Percentiles rank a stretch among this genome's conserved stretches.
These are phyloP conservation scores for Pichia sp. DNA, from an alignment of 1,139 yeast species.

Conservation along the genomic window DNA sequence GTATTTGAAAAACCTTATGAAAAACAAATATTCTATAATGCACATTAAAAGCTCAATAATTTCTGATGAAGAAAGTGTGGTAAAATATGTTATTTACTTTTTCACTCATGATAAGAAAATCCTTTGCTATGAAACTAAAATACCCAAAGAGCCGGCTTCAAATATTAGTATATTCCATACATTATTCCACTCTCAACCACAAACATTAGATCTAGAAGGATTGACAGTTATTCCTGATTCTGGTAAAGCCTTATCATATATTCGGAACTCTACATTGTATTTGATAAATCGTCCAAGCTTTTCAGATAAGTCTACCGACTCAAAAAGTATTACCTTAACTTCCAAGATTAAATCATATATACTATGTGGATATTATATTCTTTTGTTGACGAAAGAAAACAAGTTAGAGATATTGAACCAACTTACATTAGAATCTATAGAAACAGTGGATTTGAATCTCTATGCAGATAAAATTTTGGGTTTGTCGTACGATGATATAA, in stretches of 20 bases:
- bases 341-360: background rate
- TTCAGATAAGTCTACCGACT: too few species aligned
- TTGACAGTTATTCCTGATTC: background rate
- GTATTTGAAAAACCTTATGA: conserved; percentile 35
- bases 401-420: conserved; percentile 42
- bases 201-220: background rate
- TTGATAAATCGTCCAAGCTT: background rate
- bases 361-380: conserved; percentile 43
- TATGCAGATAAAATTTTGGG: conserved; percentile 37
- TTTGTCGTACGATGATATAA: conserved; percentile 48
- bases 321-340: conserved; percentile 17
- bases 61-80: conserved; percentile 1
- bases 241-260: background rate
- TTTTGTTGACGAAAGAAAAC: conserved; percentile 36
- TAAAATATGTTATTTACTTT: conserved; percentile 2
- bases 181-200: conserved; percentile 18
- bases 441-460: conserved; percentile 5
- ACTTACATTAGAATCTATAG: conserved; percentile 34
- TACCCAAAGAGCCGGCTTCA: conserved; percentile 11
- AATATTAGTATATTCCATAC: conserved; percentile 10
- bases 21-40: conserved; percentile 15
- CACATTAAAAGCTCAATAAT: conserved; percentile 1
- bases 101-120: conserved; percentile 4
- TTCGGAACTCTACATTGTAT: background rate
- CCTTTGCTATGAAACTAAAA: background rate